Evolutionary conservation across 495 filamentous ascomycete species (phyloP).

Genomic region (Hypoxylon fragiforme): DNA sequence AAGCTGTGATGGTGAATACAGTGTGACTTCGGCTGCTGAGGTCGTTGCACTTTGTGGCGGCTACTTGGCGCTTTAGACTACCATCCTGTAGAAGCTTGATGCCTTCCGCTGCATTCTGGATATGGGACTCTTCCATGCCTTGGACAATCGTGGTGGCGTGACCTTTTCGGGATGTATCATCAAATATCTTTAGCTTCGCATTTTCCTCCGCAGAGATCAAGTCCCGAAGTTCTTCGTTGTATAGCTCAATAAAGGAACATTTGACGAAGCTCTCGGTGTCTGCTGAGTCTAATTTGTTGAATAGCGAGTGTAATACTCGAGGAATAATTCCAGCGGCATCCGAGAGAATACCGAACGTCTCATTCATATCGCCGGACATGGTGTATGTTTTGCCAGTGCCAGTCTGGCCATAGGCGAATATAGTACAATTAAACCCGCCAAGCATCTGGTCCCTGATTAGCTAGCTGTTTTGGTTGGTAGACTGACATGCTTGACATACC

Average conservation of each 20-base stretch:
- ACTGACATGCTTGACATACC: conserved; percentile 52
- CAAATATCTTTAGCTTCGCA: conserved; percentile 90
- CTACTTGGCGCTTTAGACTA: conserved; percentile 91
- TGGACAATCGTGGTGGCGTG: conserved; percentile 82
- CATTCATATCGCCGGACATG: conserved; percentile 96
- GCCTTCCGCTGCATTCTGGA: conserved; percentile 80
- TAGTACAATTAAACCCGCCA: conserved; percentile 95
- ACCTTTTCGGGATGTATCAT: conserved; percentile 83
- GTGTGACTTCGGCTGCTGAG: conserved; percentile 95
- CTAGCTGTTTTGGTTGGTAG: neutral
- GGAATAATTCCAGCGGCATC: conserved; percentile 95
- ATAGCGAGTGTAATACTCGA: conserved; percentile 81
- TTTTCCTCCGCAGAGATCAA: conserved; percentile 78
- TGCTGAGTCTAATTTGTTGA: conserved; percentile 74
- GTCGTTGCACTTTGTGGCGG: conserved; percentile 97
- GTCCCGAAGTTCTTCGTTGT: conserved; percentile 95
- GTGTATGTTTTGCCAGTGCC: conserved; percentile 99
- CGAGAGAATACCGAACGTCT: conserved; percentile 79
- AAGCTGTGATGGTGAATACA: conserved; percentile 90
- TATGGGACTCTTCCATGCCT: conserved; percentile 95
- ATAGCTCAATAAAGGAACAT: conserved; percentile 97
- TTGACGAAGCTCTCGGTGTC: conserved; percentile 89
- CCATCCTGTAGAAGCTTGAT: conserved; percentile 87
- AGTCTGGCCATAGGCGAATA: conserved; percentile 97
- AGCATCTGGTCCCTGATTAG: conserved; percentile 67